Evolutionary conservation across 2,329 filamentous ascomycete species (phyloP), one percentile per base, ranked within the genome.

Genomic region (Paracorniculantispora psalliotae): DNA sequence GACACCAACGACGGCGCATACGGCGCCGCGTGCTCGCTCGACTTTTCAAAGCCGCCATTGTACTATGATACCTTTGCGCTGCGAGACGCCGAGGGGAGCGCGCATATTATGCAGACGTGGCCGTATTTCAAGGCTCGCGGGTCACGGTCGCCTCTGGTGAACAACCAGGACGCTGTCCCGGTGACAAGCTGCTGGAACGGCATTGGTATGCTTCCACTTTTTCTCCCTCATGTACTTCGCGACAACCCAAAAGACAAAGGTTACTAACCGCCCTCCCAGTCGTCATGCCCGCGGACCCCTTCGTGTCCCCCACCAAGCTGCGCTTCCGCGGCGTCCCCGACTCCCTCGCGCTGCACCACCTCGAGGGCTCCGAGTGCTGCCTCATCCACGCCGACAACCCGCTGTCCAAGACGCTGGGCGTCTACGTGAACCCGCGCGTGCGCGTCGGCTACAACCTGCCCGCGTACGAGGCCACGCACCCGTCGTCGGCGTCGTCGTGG

Each of bases 281-380:
- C 9, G 76, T 73, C 33, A 81, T 85, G 73, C 77, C 81, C 23
- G 78, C 82, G 0, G 73, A 75, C 9, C 81, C 84, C 0, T 86
- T 86, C 66, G 78, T 83, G 63, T 74, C 73, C 2, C 68, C 71
- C 1, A 67, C 67, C 3, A 64, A 66, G 48, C 68, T 90, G 0
- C 76, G 73, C n/a, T 90, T 90, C 70, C 83, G 88, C 10, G 86
- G 79, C 4, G 77, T 89, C 23, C 68, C 82, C 0, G 87, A 90
- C 66, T 80, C 78, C 4, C 80, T 93, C 1, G 84, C 83, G 2
- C 67, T 71, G 8, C 67, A 75, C 26, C 88, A 90, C 67, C 76
- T 92, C 26, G 90, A 92, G 71, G 89, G 80, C n/a, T 89, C 85
- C 15, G 89, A 92, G 72, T 92, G 89, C 75, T 92, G 90, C 71